Evolutionary conservation across 345 rosid species (phyloP), one percentile per base, ranked within the genome.

Genomic region (Eucalyptus rudis): DNA sequence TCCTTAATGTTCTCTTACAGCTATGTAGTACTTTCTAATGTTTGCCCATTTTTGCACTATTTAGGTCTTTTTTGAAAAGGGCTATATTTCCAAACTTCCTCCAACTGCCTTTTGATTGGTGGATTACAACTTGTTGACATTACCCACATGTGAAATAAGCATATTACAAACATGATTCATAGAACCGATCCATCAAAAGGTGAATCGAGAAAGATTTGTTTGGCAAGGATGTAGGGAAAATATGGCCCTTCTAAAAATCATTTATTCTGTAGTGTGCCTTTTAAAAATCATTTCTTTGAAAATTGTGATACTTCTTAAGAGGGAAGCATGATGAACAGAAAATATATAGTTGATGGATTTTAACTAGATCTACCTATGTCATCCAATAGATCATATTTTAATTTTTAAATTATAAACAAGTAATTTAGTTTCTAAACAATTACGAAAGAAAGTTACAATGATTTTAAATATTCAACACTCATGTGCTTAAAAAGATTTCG

Each of bases 201-300:
- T 4, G 36, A 33, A 16, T 68, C 4, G 1, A 68, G 43, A 33
- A 31, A 68, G 80, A 31, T 68, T 68, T 17, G 24, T 68, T 33
- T 68, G 2, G 44, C 43, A 3, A 31, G 22, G 36, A 68, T 68
- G 80, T 33, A 7, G 3, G 43, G 43, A 68, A 68, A 33, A 8
- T 31, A 68, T 68, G 43, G 20, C 80, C 80, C 43, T 68, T 16
- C 13, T 68, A 31, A 31, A 68, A 31, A 4, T 68, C 22, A 31
- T 68, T 31, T 31, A 66, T 31, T 66, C 3, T 0, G 1, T 15
- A 7, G 22, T 66, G 40, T 0, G 3, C 79, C 6, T 66, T 66
- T 66, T 31, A 7, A 31, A 66, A 66, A 15, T 0, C 43, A 66
- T 66, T 31, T 66, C 43, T 36, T 66, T 4, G 79, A 66, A 31